Evolutionary conservation across 257 asterid species (phyloP).

Genomic region (Scutellaria baicalensis): DNA sequence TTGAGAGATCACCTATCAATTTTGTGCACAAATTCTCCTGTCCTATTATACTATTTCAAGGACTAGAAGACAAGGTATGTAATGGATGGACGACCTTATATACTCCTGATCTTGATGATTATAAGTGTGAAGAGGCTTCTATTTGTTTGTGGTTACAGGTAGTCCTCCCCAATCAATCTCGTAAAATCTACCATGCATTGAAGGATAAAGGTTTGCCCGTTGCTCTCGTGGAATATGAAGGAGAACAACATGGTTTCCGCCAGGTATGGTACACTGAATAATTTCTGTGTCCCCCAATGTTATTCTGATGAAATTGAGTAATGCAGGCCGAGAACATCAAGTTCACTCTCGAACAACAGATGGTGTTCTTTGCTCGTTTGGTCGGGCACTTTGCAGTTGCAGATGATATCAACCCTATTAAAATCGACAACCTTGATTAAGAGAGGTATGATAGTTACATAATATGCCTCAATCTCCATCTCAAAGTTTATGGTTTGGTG

Average conservation of each 20-base stretch:
- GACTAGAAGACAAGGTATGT: conserved; percentile 86
- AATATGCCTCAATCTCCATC: too few species aligned
- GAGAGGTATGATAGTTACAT: not conserved
- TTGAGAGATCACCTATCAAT: conserved; percentile 78
- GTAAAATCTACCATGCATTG: conserved; percentile 74
- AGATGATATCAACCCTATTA: conserved; percentile 66
- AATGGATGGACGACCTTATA: not conserved
- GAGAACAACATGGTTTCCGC: conserved; percentile 95
- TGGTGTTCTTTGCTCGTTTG: conserved; percentile 85
- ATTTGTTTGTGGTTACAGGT: conserved; percentile 37
- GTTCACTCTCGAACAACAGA: conserved; percentile 89
- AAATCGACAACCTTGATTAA: conserved; percentile 68
- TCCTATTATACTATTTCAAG: conserved; percentile 87
- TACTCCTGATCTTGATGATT: not conserved
- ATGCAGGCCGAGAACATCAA: conserved; percentile 86
- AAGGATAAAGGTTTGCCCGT: conserved; percentile 85
- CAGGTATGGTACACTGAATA: conserved; percentile 33
- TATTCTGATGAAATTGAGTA: not conserved
- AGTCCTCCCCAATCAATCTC: conserved; percentile 86
- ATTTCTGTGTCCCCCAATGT: not conserved
- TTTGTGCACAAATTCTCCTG: conserved; percentile 73
- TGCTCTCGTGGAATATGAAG: conserved; percentile 84
- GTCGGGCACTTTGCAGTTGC: conserved; percentile 66
- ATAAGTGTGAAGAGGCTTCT: not conserved
- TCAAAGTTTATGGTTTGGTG: too few species aligned